Conservation (phyloP, 2,329 filamentous ascomycete genomes). For the Cercospora zeae-maydis region DNA sequence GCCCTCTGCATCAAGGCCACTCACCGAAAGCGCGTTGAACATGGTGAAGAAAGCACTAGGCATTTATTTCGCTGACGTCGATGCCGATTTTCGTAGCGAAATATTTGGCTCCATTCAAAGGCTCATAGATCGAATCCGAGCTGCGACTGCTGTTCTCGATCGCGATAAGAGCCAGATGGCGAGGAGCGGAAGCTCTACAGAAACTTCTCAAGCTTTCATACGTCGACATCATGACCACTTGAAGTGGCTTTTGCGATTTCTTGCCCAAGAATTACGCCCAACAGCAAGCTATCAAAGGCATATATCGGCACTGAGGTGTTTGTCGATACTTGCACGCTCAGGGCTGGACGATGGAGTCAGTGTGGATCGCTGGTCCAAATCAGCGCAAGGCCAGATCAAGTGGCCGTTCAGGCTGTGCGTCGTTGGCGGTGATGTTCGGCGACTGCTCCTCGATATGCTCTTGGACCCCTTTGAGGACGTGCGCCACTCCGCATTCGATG, state of each 20-base stretch:
- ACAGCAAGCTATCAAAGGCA: constrained; percentile 89
- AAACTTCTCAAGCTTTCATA: not conserved
- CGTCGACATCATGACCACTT: constrained; percentile 52
- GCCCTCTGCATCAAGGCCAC: constrained; percentile 68
- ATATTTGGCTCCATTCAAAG: constrained; percentile 70
- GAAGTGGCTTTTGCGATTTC: constrained; percentile 69
- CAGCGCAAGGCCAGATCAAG: constrained; percentile 46
- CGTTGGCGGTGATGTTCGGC: constrained; percentile 46
- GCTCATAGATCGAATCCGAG: constrained; percentile 71
- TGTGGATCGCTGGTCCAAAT: constrained; percentile 42
- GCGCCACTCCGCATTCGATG: constrained; percentile 52
- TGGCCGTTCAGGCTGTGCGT: constrained; percentile 52
- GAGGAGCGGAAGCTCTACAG: not conserved
- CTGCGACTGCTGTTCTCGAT: constrained; percentile 56
- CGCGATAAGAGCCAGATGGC: constrained; percentile 4
- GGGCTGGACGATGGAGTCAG: constrained; percentile 57
- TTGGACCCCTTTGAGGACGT: constrained; percentile 94
- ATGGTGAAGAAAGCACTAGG: constrained; percentile 64
- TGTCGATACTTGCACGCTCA: constrained; percentile 64
- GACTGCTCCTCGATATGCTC: constrained; percentile 71
- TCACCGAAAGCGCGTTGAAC: constrained; percentile 59
- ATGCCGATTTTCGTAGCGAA: constrained; percentile 81
- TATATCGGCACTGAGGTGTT: constrained; percentile 70
- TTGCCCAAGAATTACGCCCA: constrained; percentile 70
- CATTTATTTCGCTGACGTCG: constrained; percentile 75